phyloP scores from a whole-genome alignment of 768 basidiomycete genomes.

The Tylopilus rubrobrunneus region DNA sequence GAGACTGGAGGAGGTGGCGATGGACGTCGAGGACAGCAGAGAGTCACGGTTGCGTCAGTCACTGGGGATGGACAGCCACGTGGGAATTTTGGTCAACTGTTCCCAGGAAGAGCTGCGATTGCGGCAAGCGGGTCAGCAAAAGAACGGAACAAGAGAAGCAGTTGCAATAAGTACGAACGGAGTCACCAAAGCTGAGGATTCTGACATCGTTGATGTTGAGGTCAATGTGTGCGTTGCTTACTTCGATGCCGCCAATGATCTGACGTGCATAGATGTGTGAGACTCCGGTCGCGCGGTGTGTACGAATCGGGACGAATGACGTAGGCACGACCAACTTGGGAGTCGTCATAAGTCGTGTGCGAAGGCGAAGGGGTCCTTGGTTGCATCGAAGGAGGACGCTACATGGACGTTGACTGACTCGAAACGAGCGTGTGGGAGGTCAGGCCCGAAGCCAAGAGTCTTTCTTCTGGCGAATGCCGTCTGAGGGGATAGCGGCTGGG shows the following conservation, averaged over 20 bases:
- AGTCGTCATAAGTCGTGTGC: constrained; percentile 53
- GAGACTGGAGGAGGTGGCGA: constrained; percentile 27
- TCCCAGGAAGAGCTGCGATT: constrained; percentile 72
- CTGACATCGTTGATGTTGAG: constrained; percentile 84
- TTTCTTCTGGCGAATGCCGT: constrained; percentile 48
- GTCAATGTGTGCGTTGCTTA: constrained; percentile 89
- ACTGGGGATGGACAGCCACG: constrained; percentile 38
- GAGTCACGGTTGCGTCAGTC: not conserved
- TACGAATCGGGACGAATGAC: constrained; percentile 80
- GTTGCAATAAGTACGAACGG: constrained; percentile 45
- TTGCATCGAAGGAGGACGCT: constrained; percentile 37
- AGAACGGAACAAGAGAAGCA: constrained; percentile 12
- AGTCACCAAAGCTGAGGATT: constrained; percentile 84
- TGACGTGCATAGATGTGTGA: constrained; percentile 89
- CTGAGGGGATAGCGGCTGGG: constrained; percentile 29
- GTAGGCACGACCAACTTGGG: constrained; percentile 40
- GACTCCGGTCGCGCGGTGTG: constrained; percentile 79
- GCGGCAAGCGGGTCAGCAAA: constrained; percentile 6
- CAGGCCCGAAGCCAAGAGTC: constrained; percentile 86
- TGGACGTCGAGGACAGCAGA: constrained; percentile 30
- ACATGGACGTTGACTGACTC: constrained; percentile 37
- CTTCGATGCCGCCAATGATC: constrained; percentile 79
- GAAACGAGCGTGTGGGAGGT: constrained; percentile 70
- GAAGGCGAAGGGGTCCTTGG: constrained; percentile 53
- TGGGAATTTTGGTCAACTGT: constrained; percentile 29